Evolutionary conservation across 805 yeast genomes (phyloP).

Genomic region (Metschnikowia orientalis): DNA sequence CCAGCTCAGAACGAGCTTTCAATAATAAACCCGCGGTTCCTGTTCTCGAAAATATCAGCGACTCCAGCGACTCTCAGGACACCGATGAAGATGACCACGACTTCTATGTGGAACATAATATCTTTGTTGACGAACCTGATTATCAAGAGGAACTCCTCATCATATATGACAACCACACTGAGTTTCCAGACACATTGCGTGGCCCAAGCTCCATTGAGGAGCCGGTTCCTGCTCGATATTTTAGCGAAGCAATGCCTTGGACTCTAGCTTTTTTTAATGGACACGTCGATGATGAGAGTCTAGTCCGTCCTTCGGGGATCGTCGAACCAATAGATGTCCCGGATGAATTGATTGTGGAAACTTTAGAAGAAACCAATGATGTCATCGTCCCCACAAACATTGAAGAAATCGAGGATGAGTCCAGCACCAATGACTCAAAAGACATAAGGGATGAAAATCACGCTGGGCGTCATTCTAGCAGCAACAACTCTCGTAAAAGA

Average conservation of each 20-base stretch:
- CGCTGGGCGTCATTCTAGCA: too few species aligned
- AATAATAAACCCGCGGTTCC: slow-evolving; percentile 9
- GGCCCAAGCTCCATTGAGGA: slow-evolving; percentile 15
- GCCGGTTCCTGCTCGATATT: too few species aligned
- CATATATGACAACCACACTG: slow-evolving; percentile 13
- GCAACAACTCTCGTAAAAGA: too few species aligned
- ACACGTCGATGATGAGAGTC: slow-evolving; percentile 1
- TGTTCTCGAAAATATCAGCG: slow-evolving; percentile 7
- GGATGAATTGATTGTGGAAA: slow-evolving; percentile 7
- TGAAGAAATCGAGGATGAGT: slow-evolving; percentile 11
- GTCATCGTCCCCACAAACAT: slow-evolving; percentile 11
- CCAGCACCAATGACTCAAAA: background rate
- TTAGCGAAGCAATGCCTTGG: too few species aligned
- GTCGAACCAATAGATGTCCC: slow-evolving; percentile 12
- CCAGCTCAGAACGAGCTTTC: background rate
- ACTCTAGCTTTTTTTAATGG: slow-evolving; percentile 4
- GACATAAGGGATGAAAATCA: too few species aligned
- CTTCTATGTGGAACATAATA: background rate
- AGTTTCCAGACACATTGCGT: slow-evolving; percentile 5
- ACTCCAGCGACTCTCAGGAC: background rate
- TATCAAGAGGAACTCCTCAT: slow-evolving; percentile 7
- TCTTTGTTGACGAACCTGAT: slow-evolving; percentile 10
- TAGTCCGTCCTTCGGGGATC: slow-evolving; percentile 6
- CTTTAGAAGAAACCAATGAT: slow-evolving; percentile 8
- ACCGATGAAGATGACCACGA: slow-evolving; percentile 1